phyloP scores from a whole-genome alignment of 1,139 yeast species.

The Suhomyces bokatorum region DNA sequence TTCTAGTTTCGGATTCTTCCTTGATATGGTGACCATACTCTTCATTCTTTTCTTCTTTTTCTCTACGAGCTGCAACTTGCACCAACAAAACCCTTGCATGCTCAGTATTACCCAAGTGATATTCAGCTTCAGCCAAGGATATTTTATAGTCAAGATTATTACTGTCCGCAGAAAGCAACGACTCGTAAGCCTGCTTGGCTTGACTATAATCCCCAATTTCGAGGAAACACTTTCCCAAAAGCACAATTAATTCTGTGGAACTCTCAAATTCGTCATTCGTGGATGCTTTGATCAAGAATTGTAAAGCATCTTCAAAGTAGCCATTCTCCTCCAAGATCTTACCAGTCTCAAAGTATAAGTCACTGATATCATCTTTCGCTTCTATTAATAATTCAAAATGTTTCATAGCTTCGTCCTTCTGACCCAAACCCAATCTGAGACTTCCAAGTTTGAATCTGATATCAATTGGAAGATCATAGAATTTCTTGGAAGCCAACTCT shows the following conservation, averaged over 20 bases:
- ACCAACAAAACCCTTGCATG: constrained; percentile 59
- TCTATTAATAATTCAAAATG: constrained; percentile 67
- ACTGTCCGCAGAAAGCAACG: constrained; percentile 59
- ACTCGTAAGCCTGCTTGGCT: constrained; percentile 66
- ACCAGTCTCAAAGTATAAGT: constrained; percentile 78
- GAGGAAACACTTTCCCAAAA: constrained; percentile 76
- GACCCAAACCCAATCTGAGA: constrained; percentile 64
- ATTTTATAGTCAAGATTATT: constrained; percentile 70
- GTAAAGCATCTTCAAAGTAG: constrained; percentile 69
- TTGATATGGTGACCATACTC: constrained; percentile 10
- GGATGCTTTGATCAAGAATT: constrained; percentile 57
- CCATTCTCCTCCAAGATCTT: constrained; percentile 68
- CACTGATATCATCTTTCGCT: constrained; percentile 60
- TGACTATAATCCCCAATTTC: constrained; percentile 69
- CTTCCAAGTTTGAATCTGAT: constrained; percentile 79
- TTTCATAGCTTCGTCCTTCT: constrained; percentile 66
- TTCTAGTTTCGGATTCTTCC: constrained; percentile 12
- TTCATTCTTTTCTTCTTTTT: constrained; percentile 18
- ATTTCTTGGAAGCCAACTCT: constrained; percentile 35
- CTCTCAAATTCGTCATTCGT: constrained; percentile 46
- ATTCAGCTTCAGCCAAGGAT: constrained; percentile 79
- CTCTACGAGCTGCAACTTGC: constrained; percentile 44
- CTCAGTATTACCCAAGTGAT: constrained; percentile 65
- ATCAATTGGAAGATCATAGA: constrained; percentile 70
- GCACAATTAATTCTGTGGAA: constrained; percentile 53